These are phyloP conservation scores for Durotheca rogersii DNA, from an alignment of 495 filamentous ascomycete genomes.

Conservation along the genomic window DNA sequence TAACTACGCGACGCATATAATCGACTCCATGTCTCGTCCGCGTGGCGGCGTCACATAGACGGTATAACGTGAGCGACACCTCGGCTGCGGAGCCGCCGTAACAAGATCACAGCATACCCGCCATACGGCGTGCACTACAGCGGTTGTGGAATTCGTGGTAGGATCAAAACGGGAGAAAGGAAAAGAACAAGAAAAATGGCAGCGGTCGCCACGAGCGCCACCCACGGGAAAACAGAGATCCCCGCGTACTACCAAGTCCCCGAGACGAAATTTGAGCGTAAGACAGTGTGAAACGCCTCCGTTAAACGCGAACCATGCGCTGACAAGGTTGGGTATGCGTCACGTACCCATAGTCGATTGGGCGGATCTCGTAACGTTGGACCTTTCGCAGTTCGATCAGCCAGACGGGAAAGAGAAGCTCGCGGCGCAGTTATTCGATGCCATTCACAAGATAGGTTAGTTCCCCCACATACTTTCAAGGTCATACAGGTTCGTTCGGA, in stretches of 20 bases:
- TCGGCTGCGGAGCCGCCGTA: background rate
- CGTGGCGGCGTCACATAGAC: constrained; percentile 8
- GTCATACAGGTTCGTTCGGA: too few relatives aligned
- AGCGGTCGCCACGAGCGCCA: constrained; percentile 22
- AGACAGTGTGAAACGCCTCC: background rate
- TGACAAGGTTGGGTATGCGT: background rate
- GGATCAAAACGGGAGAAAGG: too few relatives aligned
- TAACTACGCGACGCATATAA: constrained; percentile 17
- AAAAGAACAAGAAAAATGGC: too few relatives aligned
- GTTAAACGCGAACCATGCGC: background rate
- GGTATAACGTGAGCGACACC: background rate
- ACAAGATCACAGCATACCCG: background rate
- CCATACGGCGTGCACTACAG: too few relatives aligned
- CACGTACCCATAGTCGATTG: constrained; percentile 50
- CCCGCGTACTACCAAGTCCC: constrained; percentile 41
- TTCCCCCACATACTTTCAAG: too few relatives aligned
- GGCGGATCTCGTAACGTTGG: constrained; percentile 59
- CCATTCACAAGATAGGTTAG: constrained; percentile 55
- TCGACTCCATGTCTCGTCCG: too few relatives aligned
- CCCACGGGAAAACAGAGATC: constrained; percentile 20
- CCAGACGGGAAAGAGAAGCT: constrained; percentile 57
- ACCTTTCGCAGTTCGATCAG: constrained; percentile 54
- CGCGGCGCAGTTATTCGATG: constrained; percentile 57
- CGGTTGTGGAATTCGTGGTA: too few relatives aligned
- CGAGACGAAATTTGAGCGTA: constrained; percentile 43